Evolutionary conservation across 129 eudicot species (phyloP).

Genomic region (Heracleum sosnowskyi): DNA sequence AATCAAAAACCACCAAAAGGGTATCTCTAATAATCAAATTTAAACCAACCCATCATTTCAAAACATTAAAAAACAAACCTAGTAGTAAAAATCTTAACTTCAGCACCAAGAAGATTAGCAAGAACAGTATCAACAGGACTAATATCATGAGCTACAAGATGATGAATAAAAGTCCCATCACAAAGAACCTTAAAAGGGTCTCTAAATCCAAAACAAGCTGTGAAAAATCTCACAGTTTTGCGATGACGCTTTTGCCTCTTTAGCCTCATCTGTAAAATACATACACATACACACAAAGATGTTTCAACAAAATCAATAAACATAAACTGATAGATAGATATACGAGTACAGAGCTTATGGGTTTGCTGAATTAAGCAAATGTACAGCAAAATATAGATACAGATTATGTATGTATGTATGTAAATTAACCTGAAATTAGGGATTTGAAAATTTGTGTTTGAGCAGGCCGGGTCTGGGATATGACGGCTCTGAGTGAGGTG

Average conservation of each 20-base stretch:
- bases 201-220: conserved; percentile 81
- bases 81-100: conserved; percentile 77
- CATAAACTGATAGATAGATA: neutral
- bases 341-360: neutral
- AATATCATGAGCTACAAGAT: conserved; percentile 49
- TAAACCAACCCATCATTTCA: neutral
- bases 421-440: neutral
- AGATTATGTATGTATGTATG: neutral
- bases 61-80: conserved; percentile 28
- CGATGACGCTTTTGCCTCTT: conserved; percentile 93
- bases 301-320: neutral
- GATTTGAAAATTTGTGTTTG: neutral
- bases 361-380: too few species aligned
- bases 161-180: conserved; percentile 91
- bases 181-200: conserved; percentile 84
- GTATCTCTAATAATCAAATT: neutral
- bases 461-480: neutral
- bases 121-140: conserved; percentile 66
- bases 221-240: conserved; percentile 57
- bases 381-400: neutral
- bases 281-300: neutral
- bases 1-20: conserved; percentile 10
- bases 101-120: conserved; percentile 49
- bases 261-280: conserved; percentile 45
- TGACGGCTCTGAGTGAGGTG: neutral